Percentiles rank a stretch among this genome's conserved stretches.
Conservation (phyloP, 1,284 basidiomycete species). For the Moesziomyces globuligerus region DNA sequence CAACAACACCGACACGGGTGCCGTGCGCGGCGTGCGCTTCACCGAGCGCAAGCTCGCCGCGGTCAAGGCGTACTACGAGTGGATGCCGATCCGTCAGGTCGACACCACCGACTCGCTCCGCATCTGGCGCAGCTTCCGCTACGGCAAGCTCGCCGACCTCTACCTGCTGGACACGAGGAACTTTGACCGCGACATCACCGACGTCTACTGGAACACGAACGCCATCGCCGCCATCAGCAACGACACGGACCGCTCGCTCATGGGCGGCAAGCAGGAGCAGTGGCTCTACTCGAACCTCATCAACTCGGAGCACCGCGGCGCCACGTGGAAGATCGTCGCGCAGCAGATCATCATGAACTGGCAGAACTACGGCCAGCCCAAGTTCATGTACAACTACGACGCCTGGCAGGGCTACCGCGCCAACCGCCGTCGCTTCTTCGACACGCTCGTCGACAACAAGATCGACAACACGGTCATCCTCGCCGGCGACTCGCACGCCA, state of each 20-base stretch:
- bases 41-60: slow-evolving; percentile 76
- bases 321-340: slow-evolving; percentile 74
- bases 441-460: slow-evolving; percentile 71
- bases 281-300: slow-evolving; percentile 73
- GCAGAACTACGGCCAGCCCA: slow-evolving; percentile 29
- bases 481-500: slow-evolving; percentile 76
- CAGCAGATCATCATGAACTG: slow-evolving; percentile 64
- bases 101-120: slow-evolving; percentile 74
- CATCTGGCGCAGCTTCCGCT: slow-evolving; percentile 74
- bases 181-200: slow-evolving; percentile 76
- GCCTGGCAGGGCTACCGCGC: slow-evolving; percentile 76
- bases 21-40: slow-evolving; percentile 68
- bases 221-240: slow-evolving; percentile 40
- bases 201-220: slow-evolving; percentile 74
- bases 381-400: slow-evolving; percentile 72
- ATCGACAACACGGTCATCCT: slow-evolving; percentile 72
- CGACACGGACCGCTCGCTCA: slow-evolving; percentile 63
- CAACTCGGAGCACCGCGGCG: slow-evolving; percentile 69
- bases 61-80: slow-evolving; percentile 76
- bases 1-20: slow-evolving; percentile 73
- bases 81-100: slow-evolving; percentile 78
- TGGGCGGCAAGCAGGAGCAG: slow-evolving; percentile 74
- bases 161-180: slow-evolving; percentile 75
- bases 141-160: slow-evolving; percentile 51
- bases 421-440: slow-evolving; percentile 73